Evolutionary conservation across 2,329 filamentous ascomycete genomes (phyloP).

Genomic region (Ophiosphaerella herpotricha): DNA sequence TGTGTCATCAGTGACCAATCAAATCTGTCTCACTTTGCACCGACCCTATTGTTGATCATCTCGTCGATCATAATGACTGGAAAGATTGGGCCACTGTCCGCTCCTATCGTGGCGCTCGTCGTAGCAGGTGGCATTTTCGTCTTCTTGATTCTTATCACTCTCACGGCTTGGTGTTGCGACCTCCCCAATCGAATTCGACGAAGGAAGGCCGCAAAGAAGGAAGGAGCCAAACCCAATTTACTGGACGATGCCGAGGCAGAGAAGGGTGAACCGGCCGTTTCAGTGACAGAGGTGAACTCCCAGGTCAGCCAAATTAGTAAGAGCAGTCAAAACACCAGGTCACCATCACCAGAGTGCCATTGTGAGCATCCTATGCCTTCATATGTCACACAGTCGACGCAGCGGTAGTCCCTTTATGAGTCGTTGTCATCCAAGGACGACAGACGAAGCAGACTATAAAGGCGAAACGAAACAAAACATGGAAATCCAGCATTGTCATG

Average conservation of each 20-base stretch:
- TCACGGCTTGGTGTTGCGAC: constrained; percentile 11
- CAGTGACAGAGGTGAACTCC: constrained; percentile 6
- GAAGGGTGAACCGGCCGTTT: constrained; percentile 10
- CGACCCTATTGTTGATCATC: background rate
- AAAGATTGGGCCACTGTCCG: constrained; percentile 9
- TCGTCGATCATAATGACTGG: constrained; percentile 4
- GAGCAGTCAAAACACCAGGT: constrained; percentile 2
- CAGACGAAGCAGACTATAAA: too few species aligned
- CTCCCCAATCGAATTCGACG: constrained; percentile 14
- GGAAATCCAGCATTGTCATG: too few species aligned
- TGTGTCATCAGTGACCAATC: background rate
- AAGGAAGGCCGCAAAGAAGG: constrained; percentile 5
- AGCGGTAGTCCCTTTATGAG: background rate
- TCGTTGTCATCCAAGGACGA: background rate
- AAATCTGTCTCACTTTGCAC: background rate
- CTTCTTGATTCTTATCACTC: constrained; percentile 12
- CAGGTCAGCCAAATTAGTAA: constrained; percentile 9
- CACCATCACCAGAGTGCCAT: constrained; percentile 9
- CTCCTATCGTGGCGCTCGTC: constrained; percentile 14
- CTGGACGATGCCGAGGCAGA: constrained; percentile 6
- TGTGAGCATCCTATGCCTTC: constrained; percentile 9
- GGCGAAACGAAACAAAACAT: too few species aligned
- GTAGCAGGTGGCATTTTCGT: constrained; percentile 10
- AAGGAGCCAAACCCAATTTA: constrained; percentile 3
- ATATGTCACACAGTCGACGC: background rate